Evolutionary conservation across 352 stramenopile genomes (phyloP).

Genomic region (Phytophthora cryptogea): DNA sequence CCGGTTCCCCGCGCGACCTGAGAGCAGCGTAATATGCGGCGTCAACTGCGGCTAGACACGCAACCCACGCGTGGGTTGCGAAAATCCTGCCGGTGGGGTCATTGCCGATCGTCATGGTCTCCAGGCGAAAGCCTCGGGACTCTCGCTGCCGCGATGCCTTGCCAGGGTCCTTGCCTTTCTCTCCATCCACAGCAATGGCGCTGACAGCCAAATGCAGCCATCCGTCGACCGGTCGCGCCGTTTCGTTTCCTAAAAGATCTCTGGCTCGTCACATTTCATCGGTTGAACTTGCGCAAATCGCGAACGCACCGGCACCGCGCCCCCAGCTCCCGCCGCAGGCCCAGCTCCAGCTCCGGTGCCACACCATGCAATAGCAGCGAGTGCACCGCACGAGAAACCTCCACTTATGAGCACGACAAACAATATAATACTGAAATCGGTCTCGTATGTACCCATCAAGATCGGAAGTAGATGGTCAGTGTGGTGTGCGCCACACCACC

Average conservation of each 20-base stretch:
- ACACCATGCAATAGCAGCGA: too few species aligned
- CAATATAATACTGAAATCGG: too few species aligned
- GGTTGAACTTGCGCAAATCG: slow-evolving; percentile 6
- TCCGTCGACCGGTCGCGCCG: neutral
- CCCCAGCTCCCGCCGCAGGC: too few species aligned
- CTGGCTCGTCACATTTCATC: slow-evolving; percentile 2
- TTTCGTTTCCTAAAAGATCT: slow-evolving; percentile 1
- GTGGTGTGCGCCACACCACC: neutral
- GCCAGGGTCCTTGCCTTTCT: neutral
- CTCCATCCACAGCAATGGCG: too few species aligned
- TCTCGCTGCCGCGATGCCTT: too few species aligned
- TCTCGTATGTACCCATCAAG: too few species aligned
- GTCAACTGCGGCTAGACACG: slow-evolving; percentile 12
- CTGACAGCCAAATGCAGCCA: neutral
- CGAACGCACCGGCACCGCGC: neutral
- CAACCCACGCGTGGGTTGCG: neutral
- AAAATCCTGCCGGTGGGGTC: slow-evolving; percentile 1
- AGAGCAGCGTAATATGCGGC: slow-evolving; percentile 3
- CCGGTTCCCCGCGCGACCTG: neutral
- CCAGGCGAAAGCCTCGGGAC: neutral
- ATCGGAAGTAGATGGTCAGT: too few species aligned
- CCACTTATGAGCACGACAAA: too few species aligned
- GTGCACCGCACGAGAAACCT: too few species aligned
- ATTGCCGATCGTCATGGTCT: neutral
- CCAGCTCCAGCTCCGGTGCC: too few species aligned